phyloP scores from a whole-genome alignment of 2,329 filamentous ascomycete genomes.

The Fonsecaea monophora region DNA sequence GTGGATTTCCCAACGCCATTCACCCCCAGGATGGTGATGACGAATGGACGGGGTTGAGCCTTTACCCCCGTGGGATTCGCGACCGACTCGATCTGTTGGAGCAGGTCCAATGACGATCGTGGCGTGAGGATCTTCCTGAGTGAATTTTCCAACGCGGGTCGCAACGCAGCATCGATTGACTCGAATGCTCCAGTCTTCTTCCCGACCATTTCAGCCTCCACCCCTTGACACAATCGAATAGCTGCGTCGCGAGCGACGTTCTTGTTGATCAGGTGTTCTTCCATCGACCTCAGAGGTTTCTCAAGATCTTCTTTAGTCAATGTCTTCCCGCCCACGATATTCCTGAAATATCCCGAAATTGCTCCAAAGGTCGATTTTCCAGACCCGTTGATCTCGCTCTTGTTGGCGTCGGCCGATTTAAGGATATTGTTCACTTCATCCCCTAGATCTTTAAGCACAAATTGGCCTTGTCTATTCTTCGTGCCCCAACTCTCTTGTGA shows the following conservation, averaged over 20 bases:
- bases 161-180: conserved; percentile 81
- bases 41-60: conserved; percentile 78
- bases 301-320: conserved; percentile 87
- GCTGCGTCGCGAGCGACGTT: conserved; percentile 96
- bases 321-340: conserved; percentile 92
- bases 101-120: conserved; percentile 89
- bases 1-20: conserved; percentile 99
- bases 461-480: conserved; percentile 85
- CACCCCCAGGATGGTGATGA: conserved; percentile 97
- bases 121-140: conserved; percentile 95
- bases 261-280: conserved; percentile 91
- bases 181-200: conserved; percentile 93
- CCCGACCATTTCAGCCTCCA: conserved; percentile 86
- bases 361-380: conserved; percentile 77
- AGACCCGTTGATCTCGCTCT: conserved; percentile 55
- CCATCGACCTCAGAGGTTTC: conserved; percentile 94
- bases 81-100: conserved; percentile 87
- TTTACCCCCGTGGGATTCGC: conserved; percentile 70
- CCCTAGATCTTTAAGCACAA: conserved; percentile 89
- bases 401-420: conserved; percentile 74
- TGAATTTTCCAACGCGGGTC: conserved; percentile 87
- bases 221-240: conserved; percentile 85
- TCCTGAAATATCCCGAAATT: conserved; percentile 87
- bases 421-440: conserved; percentile 93
- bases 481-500: conserved; percentile 83